Conservation (phyloP, 306 rosid species). For the Cyclanthera cordifolia region DNA sequence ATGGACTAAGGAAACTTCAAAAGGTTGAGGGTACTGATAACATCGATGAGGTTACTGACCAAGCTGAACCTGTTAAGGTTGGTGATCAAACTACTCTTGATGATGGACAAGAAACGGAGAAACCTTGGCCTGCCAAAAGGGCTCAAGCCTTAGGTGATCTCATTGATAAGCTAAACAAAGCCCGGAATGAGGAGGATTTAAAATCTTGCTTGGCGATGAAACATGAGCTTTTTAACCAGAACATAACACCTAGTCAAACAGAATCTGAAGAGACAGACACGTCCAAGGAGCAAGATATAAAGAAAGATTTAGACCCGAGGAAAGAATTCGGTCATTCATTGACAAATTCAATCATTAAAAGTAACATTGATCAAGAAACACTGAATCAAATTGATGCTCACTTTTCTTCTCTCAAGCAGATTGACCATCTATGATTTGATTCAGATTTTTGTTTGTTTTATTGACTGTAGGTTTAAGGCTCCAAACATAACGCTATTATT, state of each 20-base stretch:
- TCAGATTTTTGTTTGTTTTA: not conserved
- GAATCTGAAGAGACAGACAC: conserved; percentile 28
- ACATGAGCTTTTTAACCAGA: conserved; percentile 40
- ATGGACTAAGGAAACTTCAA: conserved; percentile 51
- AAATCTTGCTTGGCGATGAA: conserved; percentile 57
- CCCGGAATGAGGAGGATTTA: conserved; percentile 82
- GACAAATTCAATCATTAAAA: conserved; percentile 28
- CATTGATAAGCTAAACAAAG: conserved; percentile 67
- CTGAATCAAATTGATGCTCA: conserved; percentile 45
- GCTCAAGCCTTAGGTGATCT: conserved; percentile 51
- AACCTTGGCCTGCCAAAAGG: conserved; percentile 34
- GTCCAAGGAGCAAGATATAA: conserved; percentile 22
- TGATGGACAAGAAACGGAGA: conserved; percentile 25
- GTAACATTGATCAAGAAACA: conserved; percentile 52
- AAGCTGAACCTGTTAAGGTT: conserved; percentile 24
- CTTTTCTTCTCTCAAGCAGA: conserved; percentile 50
- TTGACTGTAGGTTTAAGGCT: not conserved
- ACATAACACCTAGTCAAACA: conserved; percentile 18
- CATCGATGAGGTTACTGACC: conserved; percentile 29
- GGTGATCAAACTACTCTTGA: not conserved
- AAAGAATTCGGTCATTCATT: conserved; percentile 31
- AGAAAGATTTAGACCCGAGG: conserved; percentile 24
- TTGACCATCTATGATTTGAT: conserved; percentile 40
- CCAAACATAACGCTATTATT: conserved; percentile 11
- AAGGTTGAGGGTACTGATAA: conserved; percentile 26